These are phyloP conservation scores for Oehlia diaphana DNA, from an alignment of 192 early-diverging fungal genomes.

Conservation along the genomic window DNA sequence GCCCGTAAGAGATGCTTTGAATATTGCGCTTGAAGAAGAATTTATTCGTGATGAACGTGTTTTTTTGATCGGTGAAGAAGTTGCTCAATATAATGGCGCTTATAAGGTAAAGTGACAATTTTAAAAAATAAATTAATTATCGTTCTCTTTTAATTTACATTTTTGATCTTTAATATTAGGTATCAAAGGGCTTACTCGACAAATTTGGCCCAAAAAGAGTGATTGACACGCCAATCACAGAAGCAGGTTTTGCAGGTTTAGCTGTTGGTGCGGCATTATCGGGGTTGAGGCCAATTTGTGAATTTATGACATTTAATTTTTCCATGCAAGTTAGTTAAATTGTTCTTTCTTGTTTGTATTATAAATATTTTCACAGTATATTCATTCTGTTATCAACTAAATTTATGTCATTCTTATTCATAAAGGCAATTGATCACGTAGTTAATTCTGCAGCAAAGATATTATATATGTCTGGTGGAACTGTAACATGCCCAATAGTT, in stretches of 20 bases:
- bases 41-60: conserved; percentile 88
- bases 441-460: conserved; percentile 99
- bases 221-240: conserved; percentile 98
- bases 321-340: conserved; percentile 84
- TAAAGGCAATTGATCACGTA: conserved; percentile 94
- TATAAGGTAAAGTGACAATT: conserved; percentile 79
- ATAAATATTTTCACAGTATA: neutral
- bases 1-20: conserved; percentile 97
- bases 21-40: conserved; percentile 97
- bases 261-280: conserved; percentile 92
- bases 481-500: conserved; percentile 86
- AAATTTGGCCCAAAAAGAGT: conserved; percentile 97
- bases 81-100: conserved; percentile 98
- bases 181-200: conserved; percentile 94
- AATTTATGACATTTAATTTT: conserved; percentile 99
- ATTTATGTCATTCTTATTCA: neutral
- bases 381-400: neutral
- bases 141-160: neutral
- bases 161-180: conserved; percentile 49
- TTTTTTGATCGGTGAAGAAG: conserved; percentile 95
- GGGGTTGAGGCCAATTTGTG: conserved; percentile 95
- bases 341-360: neutral
- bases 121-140: neutral
- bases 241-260: conserved; percentile 96
- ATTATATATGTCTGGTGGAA: conserved; percentile 95